Base-by-base conservation (phyloP, 2,329 filamentous ascomycete species). In the Stemphylium vesicarium region DNA sequence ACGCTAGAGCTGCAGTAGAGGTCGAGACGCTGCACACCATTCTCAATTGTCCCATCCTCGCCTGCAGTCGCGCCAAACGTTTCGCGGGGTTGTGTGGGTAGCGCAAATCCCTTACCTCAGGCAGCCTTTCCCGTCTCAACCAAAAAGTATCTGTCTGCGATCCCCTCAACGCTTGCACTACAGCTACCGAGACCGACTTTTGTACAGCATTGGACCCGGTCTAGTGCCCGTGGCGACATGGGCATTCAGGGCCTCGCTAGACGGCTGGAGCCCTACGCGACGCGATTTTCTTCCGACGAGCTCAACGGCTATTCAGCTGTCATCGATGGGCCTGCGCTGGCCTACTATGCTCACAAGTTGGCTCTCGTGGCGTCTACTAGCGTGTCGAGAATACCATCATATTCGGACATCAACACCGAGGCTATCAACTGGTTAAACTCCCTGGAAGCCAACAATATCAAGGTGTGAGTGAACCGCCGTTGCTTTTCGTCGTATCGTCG, bases 261-360 rank as follows among this genome's bases (percentile, higher is more conserved):
- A 32, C 61, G 64, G 32, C 65, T 73, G 18, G 65, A 73, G 44
- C 68, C 66, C n/a, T 74, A 73, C 57, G 64, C 68, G 39, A 64
- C 55, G 63, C 63, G 50, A 20, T 66, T 57, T 51, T 62, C 63
- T 9, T 45, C 56, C 18, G 39, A 64, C 26, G 56, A 69, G 13
- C 56, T 73, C 22, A 35, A 62, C 40, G 69, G 66, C 11, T 70
- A 67, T 40, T 51, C 57, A 3, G 72, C 69, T 18, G 61, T 86
- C 39, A 85, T 96, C 51, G 92, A 96, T 70, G 92, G 92, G 0
- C 92, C 92, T 4, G 88, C 86, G 2, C 77, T 96, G 22, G 90
- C 91, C 1, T 89, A 94, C 71, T 84, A 91, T 71, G 79, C 93
- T 36, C 86, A 89, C 56, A 69, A 64, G 33, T 49, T 70, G 40